These are phyloP conservation scores for Abrus precatorius DNA, from an alignment of 306 rosid genomes.

Conservation along the genomic window DNA sequence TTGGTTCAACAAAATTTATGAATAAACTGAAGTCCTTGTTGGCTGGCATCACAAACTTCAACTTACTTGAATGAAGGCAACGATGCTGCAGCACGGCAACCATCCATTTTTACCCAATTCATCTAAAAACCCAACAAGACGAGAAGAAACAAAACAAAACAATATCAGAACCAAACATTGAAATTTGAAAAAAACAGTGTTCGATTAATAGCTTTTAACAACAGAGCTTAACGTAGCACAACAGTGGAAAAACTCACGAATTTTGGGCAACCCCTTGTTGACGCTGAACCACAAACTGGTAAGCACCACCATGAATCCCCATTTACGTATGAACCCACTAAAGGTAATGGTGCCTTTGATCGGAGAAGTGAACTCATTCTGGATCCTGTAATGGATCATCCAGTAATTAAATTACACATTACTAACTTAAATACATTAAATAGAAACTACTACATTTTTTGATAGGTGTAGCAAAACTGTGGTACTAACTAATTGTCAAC, in stretches of 20 bases:
- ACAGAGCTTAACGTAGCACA: conserved; percentile 16
- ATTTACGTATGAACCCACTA: conserved; percentile 44
- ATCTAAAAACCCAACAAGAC: conserved; percentile 43
- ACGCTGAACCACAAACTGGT: conserved; percentile 42
- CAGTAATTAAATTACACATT: neutral
- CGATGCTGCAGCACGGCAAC: conserved; percentile 45
- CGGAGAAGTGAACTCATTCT: conserved; percentile 55
- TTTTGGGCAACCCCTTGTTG: conserved; percentile 45
- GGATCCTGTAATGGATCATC: conserved; percentile 54
- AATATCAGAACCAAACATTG: conserved; percentile 2
- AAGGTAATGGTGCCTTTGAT: conserved; percentile 42
- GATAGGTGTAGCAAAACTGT: neutral
- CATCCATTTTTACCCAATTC: conserved; percentile 47
- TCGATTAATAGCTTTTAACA: conserved; percentile 15
- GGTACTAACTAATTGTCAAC: conserved; percentile 68
- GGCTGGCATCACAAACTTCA: neutral
- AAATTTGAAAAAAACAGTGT: neutral
- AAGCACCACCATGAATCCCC: conserved; percentile 47
- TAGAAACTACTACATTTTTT: neutral
- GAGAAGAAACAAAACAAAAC: neutral
- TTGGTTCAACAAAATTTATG: neutral
- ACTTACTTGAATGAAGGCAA: conserved; percentile 65
- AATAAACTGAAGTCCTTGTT: neutral
- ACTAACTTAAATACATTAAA: neutral
- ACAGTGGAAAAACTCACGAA: conserved; percentile 54